phyloP scores from a whole-genome alignment of 129 eudicot genomes.

The Deinandra increscens region DNA sequence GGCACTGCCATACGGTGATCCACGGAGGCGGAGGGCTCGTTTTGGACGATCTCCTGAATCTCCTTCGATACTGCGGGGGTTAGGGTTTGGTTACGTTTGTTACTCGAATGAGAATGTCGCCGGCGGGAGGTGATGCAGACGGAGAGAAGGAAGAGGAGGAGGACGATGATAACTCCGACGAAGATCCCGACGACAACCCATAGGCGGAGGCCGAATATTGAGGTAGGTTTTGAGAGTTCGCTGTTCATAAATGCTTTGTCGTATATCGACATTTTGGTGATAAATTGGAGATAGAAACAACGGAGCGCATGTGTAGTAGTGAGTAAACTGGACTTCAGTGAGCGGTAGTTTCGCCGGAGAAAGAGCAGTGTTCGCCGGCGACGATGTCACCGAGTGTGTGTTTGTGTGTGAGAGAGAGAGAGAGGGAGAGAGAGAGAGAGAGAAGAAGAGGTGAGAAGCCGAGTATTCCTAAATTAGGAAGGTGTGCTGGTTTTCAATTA shows the following conservation, averaged over 20 bases:
- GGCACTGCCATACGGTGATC: constrained; percentile 44
- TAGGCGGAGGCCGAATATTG: constrained; percentile 78
- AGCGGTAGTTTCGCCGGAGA: constrained; percentile 10
- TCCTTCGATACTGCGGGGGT: constrained; percentile 67
- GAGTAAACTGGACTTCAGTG: background rate
- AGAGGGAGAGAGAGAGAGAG: constrained; percentile 5
- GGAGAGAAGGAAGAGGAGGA: constrained; percentile 62
- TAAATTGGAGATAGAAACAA: background rate
- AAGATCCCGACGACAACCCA: constrained; percentile 90
- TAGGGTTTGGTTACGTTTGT: constrained; percentile 19
- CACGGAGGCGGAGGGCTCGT: constrained; percentile 36
- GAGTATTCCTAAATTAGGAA: constrained; percentile 18
- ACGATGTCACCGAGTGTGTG: constrained; percentile 15
- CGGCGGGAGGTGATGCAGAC: constrained; percentile 80
- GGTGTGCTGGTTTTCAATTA: constrained; percentile 30
- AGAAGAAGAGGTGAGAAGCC: background rate
- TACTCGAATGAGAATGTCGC: constrained; percentile 19
- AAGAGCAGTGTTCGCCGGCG: constrained; percentile 14
- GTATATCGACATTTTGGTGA: constrained; percentile 31
- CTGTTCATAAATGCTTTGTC: constrained; percentile 53
- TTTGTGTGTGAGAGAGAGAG: constrained; percentile 5
- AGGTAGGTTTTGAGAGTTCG: constrained; percentile 71
- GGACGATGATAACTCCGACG: constrained; percentile 71
- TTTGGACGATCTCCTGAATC: constrained; percentile 58
- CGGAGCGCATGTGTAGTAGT: constrained; percentile 1